Evolutionary conservation across 805 yeast genomes (phyloP).

Genomic region (Sugiyamaella americana): DNA sequence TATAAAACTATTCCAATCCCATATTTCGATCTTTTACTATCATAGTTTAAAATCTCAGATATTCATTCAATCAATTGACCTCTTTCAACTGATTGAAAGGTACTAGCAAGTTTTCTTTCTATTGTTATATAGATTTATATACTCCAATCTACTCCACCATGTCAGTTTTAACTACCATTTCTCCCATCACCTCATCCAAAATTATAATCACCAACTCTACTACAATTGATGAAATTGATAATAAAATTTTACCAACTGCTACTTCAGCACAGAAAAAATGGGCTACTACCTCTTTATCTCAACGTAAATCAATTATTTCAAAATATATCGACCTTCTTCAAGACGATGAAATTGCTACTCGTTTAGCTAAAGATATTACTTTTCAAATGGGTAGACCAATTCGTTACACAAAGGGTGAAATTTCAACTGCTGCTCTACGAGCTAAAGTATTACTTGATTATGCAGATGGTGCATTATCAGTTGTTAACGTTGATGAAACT

Average conservation of each 20-base stretch:
- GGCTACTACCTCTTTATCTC: conserved; percentile 20
- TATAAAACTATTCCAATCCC: no score
- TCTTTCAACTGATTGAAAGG: no score
- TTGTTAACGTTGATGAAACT: conserved; percentile 26
- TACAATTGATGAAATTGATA: conserved; percentile 19
- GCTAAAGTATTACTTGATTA: conserved; percentile 24
- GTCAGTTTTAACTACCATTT: conserved; percentile 24
- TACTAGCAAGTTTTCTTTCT: no score
- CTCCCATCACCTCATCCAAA: conserved; percentile 28
- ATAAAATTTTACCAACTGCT: conserved; percentile 19
- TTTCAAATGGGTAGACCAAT: conserved; percentile 34
- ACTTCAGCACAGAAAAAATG: conserved; percentile 24
- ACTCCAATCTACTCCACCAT: no score
- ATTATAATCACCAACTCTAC: conserved; percentile 26
- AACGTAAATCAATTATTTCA: conserved; percentile 25
- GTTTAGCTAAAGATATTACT: conserved; percentile 29
- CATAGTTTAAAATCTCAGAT: no score
- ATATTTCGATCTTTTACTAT: no score
- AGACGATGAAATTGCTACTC: conserved; percentile 19
- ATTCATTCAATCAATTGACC: no score
- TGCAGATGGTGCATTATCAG: conserved; percentile 31
- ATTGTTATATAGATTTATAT: no score
- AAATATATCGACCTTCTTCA: conserved; percentile 24
- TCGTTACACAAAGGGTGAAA: conserved; percentile 29
- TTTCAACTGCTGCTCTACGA: conserved; percentile 29